phyloP scores from a whole-genome alignment of 176 grass and related monocot species.

The Tuctoria greenei region DNA sequence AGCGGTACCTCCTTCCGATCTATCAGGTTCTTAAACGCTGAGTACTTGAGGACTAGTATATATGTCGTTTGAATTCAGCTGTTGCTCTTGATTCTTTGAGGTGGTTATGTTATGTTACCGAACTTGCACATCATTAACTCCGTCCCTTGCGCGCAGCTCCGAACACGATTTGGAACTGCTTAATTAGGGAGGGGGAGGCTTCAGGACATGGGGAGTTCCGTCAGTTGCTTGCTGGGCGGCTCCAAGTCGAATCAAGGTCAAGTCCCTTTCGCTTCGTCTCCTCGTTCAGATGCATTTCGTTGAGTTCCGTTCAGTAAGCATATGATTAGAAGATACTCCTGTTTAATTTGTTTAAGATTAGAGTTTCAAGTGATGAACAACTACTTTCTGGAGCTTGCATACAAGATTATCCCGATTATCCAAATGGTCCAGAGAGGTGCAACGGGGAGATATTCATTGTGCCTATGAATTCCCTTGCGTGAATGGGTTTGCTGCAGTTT shows the following conservation, averaged over 20 bases:
- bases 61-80: not conserved
- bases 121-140: not conserved
- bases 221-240: slow-evolving; percentile 35
- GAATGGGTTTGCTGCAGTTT: not conserved
- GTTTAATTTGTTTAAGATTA: not conserved
- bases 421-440: not conserved
- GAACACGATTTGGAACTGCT: slow-evolving; percentile 15
- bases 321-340: not conserved
- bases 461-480: not conserved
- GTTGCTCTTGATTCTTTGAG: not conserved
- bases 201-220: slow-evolving; percentile 34
- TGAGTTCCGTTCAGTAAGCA: not conserved
- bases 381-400: not conserved
- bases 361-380: not conserved
- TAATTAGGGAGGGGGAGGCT: not conserved
- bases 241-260: slow-evolving; percentile 23
- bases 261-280: not conserved
- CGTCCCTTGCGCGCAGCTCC: not conserved
- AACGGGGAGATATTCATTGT: not conserved
- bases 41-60: not conserved
- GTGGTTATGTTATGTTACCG: not conserved
- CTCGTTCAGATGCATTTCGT: slow-evolving; percentile 42
- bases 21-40: slow-evolving; percentile 1
- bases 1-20: not conserved
- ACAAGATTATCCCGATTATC: not conserved